Conservation (phyloP, 768 basidiomycete species). For the Tulasnella calospora region DNA sequence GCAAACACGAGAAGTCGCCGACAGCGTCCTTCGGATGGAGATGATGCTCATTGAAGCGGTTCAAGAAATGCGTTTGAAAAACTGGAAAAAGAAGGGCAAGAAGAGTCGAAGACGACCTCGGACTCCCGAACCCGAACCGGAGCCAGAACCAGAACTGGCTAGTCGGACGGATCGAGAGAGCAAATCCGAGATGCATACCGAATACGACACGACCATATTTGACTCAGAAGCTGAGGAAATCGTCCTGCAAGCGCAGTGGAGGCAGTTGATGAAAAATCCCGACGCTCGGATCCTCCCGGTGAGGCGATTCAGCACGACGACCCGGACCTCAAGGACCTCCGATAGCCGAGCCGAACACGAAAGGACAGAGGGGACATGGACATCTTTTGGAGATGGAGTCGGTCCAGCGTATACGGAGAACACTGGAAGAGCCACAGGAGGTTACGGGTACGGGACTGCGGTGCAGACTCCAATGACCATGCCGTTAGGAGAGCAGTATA, state of each 20-base stretch:
- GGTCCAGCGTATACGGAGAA: neutral
- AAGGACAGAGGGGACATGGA: neutral
- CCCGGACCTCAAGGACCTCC: neutral
- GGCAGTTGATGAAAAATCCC: slow-evolving; percentile 3
- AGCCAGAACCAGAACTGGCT: neutral
- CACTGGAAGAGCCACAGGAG: neutral
- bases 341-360: neutral
- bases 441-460: neutral
- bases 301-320: neutral
- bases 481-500: neutral
- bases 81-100: neutral
- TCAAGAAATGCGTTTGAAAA: neutral
- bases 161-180: neutral
- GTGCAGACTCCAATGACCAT: neutral
- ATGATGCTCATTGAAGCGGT: neutral
- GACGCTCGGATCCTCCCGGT: neutral
- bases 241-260: neutral
- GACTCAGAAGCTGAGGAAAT: neutral
- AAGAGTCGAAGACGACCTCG: neutral
- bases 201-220: neutral
- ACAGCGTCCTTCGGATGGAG: slow-evolving; percentile 2
- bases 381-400: neutral
- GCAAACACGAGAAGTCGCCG: neutral
- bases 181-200: neutral
- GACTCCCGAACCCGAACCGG: neutral